Percentiles rank a stretch among this genome's conserved stretches.
phyloP scores from a whole-genome alignment of 1,139 yeast species.

The Zygosaccharomyces sapae region DNA sequence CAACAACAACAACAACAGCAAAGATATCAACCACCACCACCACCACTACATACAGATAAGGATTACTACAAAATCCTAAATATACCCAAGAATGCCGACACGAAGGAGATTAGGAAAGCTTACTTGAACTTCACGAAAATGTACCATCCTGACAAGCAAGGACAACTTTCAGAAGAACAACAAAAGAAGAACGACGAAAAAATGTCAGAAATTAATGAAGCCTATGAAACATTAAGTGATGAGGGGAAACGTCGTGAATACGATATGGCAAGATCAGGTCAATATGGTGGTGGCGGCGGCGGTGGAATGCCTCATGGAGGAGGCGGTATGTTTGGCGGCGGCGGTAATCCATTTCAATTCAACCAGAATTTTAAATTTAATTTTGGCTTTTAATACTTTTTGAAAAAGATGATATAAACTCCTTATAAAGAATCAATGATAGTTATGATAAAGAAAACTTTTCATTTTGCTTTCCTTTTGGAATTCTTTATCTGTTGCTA shows the following conservation, averaged over 20 bases:
- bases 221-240: constrained; percentile 79
- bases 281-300: constrained; percentile 9
- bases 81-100: constrained; percentile 62
- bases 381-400: constrained; percentile 8
- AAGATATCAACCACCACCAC: constrained; percentile 28
- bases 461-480: not conserved
- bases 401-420: not conserved
- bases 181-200: constrained; percentile 73
- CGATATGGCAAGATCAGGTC: constrained; percentile 43
- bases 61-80: constrained; percentile 83
- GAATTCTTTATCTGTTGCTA: not conserved
- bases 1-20: constrained; percentile 44
- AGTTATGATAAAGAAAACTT: not conserved
- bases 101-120: constrained; percentile 72
- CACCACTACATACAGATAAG: constrained; percentile 40
- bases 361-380: constrained; percentile 12
- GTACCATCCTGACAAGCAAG: constrained; percentile 89
- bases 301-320: constrained; percentile 5
- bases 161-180: constrained; percentile 59
- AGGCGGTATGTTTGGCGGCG: constrained; percentile 11
- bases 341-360: constrained; percentile 16
- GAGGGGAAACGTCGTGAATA: constrained; percentile 60
- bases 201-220: constrained; percentile 91
- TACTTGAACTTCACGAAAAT: constrained; percentile 73
- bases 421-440: constrained; percentile 6